phyloP scores from a whole-genome alignment of 2,329 filamentous ascomycete genomes.

The Phialophora expanda region DNA sequence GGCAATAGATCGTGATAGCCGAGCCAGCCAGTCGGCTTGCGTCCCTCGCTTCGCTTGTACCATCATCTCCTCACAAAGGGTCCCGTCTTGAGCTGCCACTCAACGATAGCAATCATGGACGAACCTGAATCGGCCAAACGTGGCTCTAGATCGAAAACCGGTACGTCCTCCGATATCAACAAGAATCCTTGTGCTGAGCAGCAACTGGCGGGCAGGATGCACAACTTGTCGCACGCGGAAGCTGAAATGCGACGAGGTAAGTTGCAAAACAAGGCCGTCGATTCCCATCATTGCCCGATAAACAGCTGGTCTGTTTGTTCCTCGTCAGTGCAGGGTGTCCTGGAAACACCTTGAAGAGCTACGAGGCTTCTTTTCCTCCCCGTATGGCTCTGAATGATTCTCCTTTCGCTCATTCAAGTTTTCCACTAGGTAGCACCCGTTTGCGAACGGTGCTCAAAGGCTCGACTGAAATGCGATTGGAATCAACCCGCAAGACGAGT shows the following conservation, averaged over 20 bases:
- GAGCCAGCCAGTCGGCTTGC: conserved; percentile 22
- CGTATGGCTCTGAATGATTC: too few relatives aligned
- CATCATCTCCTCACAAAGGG: not conserved
- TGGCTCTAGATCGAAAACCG: conserved; percentile 48
- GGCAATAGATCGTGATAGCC: conserved; percentile 6
- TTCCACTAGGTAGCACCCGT: conserved; percentile 34
- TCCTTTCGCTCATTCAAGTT: too few relatives aligned
- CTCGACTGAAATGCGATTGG: conserved; percentile 46
- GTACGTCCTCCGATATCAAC: conserved; percentile 35
- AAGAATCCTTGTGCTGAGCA: conserved; percentile 8
- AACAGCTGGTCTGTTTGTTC: too few relatives aligned
- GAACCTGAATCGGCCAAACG: conserved; percentile 7
- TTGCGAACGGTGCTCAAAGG: conserved; percentile 44
- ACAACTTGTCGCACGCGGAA: conserved; percentile 43
- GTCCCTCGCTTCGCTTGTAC: not conserved
- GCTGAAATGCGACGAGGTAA: conserved; percentile 30
- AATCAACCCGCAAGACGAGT: conserved; percentile 36
- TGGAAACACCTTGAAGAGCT: too few relatives aligned
- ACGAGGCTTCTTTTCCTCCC: too few relatives aligned
- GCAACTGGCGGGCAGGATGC: conserved; percentile 42
- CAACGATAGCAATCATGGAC: conserved; percentile 2
- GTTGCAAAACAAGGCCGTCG: too few relatives aligned
- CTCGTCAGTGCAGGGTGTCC: too few relatives aligned
- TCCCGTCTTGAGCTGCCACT: not conserved
- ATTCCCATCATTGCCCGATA: too few relatives aligned